A percentile compares a stretch with the other conserved stretches of the same genome.
phyloP scores from a whole-genome alignment of 768 basidiomycete genomes.

The Mycena polygramma region DNA sequence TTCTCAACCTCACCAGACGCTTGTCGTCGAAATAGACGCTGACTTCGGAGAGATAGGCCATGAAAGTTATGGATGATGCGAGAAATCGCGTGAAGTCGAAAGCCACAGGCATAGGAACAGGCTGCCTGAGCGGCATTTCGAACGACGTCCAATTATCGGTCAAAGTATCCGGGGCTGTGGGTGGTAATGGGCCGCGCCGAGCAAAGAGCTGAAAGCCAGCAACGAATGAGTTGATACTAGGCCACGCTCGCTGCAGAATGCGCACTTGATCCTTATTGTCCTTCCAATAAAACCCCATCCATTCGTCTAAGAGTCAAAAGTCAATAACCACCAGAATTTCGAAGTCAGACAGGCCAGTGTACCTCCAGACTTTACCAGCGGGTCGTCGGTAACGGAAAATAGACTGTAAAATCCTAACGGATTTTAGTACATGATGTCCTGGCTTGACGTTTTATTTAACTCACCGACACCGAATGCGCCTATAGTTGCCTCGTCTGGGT shows the following conservation, averaged over 20 bases:
- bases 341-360: slow-evolving; percentile 35
- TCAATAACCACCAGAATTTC: slow-evolving; percentile 27
- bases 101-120: slow-evolving; percentile 80
- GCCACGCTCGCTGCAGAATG: neutral
- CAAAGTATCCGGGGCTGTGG: slow-evolving; percentile 44
- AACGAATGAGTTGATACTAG: slow-evolving; percentile 16
- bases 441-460: neutral
- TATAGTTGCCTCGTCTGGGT: slow-evolving; percentile 95
- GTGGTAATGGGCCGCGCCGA: slow-evolving; percentile 76
- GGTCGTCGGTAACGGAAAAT: slow-evolving; percentile 87
- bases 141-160: slow-evolving; percentile 85
- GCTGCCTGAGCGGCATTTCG: slow-evolving; percentile 89
- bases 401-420: slow-evolving; percentile 78
- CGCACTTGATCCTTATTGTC: slow-evolving; percentile 88
- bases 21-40: slow-evolving; percentile 87
- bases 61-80: slow-evolving; percentile 93
- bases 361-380: slow-evolving; percentile 87
- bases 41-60: slow-evolving; percentile 81
- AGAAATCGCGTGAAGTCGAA: slow-evolving; percentile 94
- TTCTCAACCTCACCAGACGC: slow-evolving; percentile 75
- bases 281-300: slow-evolving; percentile 98
- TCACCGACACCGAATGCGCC: slow-evolving; percentile 82
- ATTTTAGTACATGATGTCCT: neutral
- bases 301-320: slow-evolving; percentile 65
- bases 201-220: slow-evolving; percentile 73